Base-by-base conservation (phyloP, 73 alveolate species). In the Paramecium octaurelia region DNA sequence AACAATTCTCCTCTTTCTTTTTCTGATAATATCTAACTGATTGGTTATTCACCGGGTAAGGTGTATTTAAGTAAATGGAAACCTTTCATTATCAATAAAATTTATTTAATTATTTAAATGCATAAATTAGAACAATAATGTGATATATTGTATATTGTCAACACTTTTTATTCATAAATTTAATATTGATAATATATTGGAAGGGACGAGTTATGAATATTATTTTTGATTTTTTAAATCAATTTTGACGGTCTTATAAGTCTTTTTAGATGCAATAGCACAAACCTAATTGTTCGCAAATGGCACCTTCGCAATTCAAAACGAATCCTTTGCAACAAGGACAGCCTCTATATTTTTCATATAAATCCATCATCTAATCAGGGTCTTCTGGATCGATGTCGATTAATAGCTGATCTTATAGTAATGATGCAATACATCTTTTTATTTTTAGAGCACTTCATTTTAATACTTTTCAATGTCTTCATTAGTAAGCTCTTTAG, bases 291-390 rank as follows among this genome's bases (percentile, higher is more conserved):
- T 44, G 23, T 44, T 80, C 44, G 16, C 91, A 80, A 8, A 80
- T 44, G 50, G 27, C 14, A 16, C 91, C 91, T 23, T 80, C 91
- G 18, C 91, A 80, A 44, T 42, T 48, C 48, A 80, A 44, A 10
- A 80, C 91, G 11, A 80, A 44, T 80, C 91, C 91, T 35, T 80
- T 80, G 18, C 91, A 80, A 46, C 91, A 80, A 31, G 70, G 76
- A 44, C 91, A 80, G 46, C 57, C 76, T 44, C 57, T 23, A 80
- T 44, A 80, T 80, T 24, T 80, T 80, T 80, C 91, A 43, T 23
- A 40, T 46, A 80, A 80, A 40, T 80, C 91, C 91, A 80, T 80
- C 91, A 80, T 44, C 10, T 31, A 34, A 24, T 80, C 91, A 18
- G 91, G 91, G n/a, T 80, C 91, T 21, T 80, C 46, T 11, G 91